A percentile compares a stretch with the other conserved stretches of the same genome.
Conservation (phyloP, 305 asterid species). For the Solanum aculeatissimum region DNA sequence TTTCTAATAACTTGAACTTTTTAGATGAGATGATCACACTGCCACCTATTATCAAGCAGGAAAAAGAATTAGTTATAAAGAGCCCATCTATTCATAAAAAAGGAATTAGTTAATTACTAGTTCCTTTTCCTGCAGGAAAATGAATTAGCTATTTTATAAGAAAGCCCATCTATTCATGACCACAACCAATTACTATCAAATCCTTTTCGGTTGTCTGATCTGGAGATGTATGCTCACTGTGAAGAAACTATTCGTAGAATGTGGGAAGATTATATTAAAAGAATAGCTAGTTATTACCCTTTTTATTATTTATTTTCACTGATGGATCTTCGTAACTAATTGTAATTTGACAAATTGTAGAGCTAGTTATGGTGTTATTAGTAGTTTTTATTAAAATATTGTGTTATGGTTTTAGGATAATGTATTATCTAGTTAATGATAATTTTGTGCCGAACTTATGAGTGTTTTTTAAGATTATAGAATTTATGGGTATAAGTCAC, state of each 20-base stretch:
- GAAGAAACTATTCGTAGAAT: neutral
- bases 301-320: neutral
- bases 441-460: neutral
- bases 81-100: too few species aligned
- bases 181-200: neutral
- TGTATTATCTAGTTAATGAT: neutral
- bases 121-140: too few species aligned
- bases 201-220: neutral
- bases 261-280: neutral
- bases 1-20: neutral
- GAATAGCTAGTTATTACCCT: neutral
- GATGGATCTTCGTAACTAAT: neutral
- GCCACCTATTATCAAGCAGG: too few species aligned
- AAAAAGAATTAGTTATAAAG: too few species aligned
- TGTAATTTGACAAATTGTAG: neutral
- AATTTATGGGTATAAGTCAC: neutral
- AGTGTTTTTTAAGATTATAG: neutral
- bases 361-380: neutral
- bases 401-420: neutral
- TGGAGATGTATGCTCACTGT: neutral
- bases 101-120: too few species aligned
- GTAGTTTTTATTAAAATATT: neutral
- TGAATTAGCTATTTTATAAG: too few species aligned
- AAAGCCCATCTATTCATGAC: neutral
- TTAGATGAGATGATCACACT: neutral